Percentiles rank a stretch among this genome's conserved stretches.
phyloP scores from a whole-genome alignment of 2,329 filamentous ascomycete species.

The Domatiomyces catenatus region DNA sequence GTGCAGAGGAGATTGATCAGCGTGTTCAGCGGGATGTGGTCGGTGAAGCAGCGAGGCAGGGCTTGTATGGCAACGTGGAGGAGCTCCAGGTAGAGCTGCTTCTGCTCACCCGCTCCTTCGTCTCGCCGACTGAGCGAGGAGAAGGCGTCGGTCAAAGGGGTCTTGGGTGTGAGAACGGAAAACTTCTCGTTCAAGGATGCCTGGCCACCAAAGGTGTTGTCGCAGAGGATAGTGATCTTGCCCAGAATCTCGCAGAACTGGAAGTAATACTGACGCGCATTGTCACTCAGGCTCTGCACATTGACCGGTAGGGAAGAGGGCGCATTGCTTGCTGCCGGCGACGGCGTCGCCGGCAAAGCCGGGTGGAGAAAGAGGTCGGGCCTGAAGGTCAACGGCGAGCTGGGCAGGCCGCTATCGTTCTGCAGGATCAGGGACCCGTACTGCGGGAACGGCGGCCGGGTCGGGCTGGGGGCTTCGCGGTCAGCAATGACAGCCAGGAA shows the following conservation, averaged over 20 bases:
- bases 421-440: conserved; percentile 28
- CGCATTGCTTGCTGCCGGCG: conserved; percentile 22
- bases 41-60: conserved; percentile 79
- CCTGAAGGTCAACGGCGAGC: conserved; percentile 23
- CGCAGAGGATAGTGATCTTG: conserved; percentile 90
- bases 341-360: conserved; percentile 16
- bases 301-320: conserved; percentile 34
- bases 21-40: conserved; percentile 81
- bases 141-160: conserved; percentile 86
- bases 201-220: conserved; percentile 93
- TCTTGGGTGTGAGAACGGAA: conserved; percentile 62
- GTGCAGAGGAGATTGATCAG: conserved; percentile 91
- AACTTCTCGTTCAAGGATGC: conserved; percentile 93
- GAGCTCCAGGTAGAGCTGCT: conserved; percentile 89
- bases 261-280: conserved; percentile 68
- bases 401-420: conserved; percentile 24
- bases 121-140: conserved; percentile 66
- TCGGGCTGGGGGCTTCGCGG: conserved; percentile 65
- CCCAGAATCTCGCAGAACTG: conserved; percentile 90
- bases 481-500: conserved; percentile 90
- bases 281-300: conserved; percentile 51
- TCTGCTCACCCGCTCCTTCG: conserved; percentile 65
- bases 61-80: conserved; percentile 92
- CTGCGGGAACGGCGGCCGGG: conserved; percentile 69
- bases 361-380: conserved; percentile 24